Conservation (phyloP, 495 filamentous ascomycete genomes). For the Lindgomyces ingoldianus region DNA sequence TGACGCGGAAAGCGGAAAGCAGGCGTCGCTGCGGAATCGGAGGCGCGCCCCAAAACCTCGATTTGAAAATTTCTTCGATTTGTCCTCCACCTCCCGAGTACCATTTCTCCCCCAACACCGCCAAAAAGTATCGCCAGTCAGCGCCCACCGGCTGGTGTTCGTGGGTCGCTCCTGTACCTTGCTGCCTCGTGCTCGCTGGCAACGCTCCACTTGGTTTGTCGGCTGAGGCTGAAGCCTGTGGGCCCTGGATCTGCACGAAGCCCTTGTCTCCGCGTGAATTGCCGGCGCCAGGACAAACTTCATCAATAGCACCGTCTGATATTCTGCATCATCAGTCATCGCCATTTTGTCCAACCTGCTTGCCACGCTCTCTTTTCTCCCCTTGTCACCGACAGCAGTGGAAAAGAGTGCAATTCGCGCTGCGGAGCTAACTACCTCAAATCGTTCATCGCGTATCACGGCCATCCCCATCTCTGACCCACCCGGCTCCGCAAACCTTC, state of each 20-base stretch:
- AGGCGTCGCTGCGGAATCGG: slow-evolving; percentile 31
- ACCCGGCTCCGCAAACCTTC: slow-evolving; percentile 29
- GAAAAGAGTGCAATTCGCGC: neutral
- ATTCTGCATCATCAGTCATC: slow-evolving; percentile 16
- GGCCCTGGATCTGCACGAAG: slow-evolving; percentile 26
- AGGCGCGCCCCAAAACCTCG: neutral
- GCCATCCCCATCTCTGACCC: slow-evolving; percentile 21
- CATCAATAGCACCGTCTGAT: slow-evolving; percentile 23
- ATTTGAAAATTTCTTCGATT: slow-evolving; percentile 10
- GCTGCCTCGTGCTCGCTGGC: slow-evolving; percentile 16
- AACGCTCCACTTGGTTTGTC: slow-evolving; percentile 30
- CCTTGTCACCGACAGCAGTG: slow-evolving; percentile 8
- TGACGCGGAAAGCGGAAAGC: slow-evolving; percentile 2
- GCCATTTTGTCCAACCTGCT: neutral
- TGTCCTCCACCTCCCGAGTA: slow-evolving; percentile 1
- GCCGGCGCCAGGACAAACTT: slow-evolving; percentile 26
- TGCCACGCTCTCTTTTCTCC: neutral
- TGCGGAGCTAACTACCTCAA: neutral
- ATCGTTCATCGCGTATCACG: slow-evolving; percentile 13
- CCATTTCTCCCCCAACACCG: neutral
- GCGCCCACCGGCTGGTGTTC: slow-evolving; percentile 1
- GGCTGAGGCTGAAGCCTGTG: slow-evolving; percentile 31
- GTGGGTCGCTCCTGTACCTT: slow-evolving; percentile 20
- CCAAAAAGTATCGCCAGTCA: neutral
- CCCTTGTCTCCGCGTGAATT: slow-evolving; percentile 30